phyloP scores from a whole-genome alignment of 2,329 filamentous ascomycete species.

The Fusarium pseudocircinatum region DNA sequence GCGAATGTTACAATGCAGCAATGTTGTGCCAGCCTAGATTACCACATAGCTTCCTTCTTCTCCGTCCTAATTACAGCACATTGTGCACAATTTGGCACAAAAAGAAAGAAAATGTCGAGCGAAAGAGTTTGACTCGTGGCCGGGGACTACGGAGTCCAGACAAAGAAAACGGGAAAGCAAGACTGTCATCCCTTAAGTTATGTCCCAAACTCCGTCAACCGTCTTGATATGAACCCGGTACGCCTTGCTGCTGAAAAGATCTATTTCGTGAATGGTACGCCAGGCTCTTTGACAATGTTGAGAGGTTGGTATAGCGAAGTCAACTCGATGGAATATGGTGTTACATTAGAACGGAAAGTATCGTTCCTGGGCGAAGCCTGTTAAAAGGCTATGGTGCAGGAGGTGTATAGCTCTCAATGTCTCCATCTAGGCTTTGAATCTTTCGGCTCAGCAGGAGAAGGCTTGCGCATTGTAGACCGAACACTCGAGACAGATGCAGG shows the following conservation, averaged over 20 bases:
- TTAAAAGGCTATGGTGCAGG: background rate
- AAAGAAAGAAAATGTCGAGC: conserved; percentile 19
- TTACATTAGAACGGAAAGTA: conserved; percentile 29
- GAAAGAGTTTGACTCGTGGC: conserved; percentile 20
- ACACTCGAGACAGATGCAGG: conserved; percentile 59
- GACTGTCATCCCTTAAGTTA: conserved; percentile 21
- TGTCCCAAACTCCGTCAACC: conserved; percentile 39
- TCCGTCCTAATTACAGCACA: conserved; percentile 24
- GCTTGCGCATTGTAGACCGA: conserved; percentile 48
- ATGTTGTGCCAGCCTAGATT: background rate
- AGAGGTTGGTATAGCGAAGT: conserved; percentile 20
- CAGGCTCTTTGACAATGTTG: conserved; percentile 22
- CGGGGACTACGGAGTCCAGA: conserved; percentile 16
- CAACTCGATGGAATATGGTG: conserved; percentile 36
- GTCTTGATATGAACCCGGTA: conserved; percentile 36
- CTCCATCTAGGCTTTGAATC: conserved; percentile 63
- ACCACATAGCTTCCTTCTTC: conserved; percentile 6
- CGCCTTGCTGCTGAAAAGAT: conserved; percentile 43
- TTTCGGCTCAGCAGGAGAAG: conserved; percentile 45
- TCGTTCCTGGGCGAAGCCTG: conserved; percentile 27
- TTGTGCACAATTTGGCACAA: conserved; percentile 21
- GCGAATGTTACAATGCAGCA: conserved; percentile 10
- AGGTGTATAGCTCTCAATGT: conserved; percentile 34
- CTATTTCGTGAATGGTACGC: conserved; percentile 38
- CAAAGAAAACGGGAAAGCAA: conserved; percentile 31